A percentile compares a stretch with the other conserved stretches of the same genome.
Evolutionary conservation across 1,284 basidiomycete genomes (phyloP).

Genomic region (Leccinum fallax): DNA sequence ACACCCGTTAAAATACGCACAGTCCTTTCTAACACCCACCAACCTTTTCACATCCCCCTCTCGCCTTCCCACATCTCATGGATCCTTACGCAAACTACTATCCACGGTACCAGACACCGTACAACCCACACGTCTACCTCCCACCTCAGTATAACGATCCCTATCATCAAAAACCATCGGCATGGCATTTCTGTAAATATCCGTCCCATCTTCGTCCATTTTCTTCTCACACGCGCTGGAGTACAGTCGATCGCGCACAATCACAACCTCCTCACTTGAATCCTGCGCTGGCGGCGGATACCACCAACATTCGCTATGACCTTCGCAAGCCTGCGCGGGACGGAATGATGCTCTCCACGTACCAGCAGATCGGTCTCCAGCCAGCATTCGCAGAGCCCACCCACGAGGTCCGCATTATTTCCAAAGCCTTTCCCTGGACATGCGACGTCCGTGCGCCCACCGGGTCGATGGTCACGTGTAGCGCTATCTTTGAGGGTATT

Average conservation of each 20-base stretch:
- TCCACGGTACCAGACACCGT: constrained; percentile 30
- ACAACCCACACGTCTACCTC: constrained; percentile 37
- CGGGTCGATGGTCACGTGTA: constrained; percentile 46
- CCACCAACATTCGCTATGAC: constrained; percentile 52
- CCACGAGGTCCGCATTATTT: constrained; percentile 50
- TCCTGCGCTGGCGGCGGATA: constrained; percentile 52
- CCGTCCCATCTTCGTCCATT: neutral
- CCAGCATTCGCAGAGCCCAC: constrained; percentile 39
- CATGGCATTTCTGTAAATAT: constrained; percentile 24
- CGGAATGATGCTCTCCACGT: constrained; percentile 46
- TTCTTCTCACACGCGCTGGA: neutral
- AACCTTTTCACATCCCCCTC: constrained; percentile 3
- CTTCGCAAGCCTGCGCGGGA: constrained; percentile 43
- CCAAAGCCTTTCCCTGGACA: constrained; percentile 60
- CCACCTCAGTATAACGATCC: constrained; percentile 22
- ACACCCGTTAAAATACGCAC: constrained; percentile 13
- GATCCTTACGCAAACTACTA: constrained; percentile 25
- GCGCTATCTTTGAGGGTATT: constrained; percentile 54
- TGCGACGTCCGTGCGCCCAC: constrained; percentile 49
- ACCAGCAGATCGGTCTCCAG: constrained; percentile 39
- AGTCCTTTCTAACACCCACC: constrained; percentile 2
- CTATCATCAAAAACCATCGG: constrained; percentile 14
- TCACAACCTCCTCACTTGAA: constrained; percentile 48
- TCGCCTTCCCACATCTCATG: constrained; percentile 15
- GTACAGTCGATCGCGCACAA: constrained; percentile 23